These are phyloP conservation scores for Pichia sp. DNA, from an alignment of 1,139 yeast genomes.

Conservation along the genomic window DNA sequence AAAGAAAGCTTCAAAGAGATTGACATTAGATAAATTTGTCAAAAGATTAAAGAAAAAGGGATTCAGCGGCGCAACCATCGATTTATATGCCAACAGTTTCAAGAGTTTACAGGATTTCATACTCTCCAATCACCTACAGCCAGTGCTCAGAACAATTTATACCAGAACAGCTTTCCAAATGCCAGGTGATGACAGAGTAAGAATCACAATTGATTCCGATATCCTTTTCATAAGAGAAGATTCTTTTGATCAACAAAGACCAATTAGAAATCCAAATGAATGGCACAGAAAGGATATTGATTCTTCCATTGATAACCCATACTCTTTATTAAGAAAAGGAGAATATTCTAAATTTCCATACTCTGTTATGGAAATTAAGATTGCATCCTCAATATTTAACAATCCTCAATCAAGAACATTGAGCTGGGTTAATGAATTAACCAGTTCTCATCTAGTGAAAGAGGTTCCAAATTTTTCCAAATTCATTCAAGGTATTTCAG, in stretches of 20 bases:
- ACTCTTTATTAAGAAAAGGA: constrained; percentile 73
- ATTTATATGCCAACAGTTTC: constrained; percentile 51
- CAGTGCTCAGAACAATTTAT: constrained; percentile 80
- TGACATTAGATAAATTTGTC: constrained; percentile 33
- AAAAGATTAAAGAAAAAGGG: constrained; percentile 56
- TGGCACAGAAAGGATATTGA: constrained; percentile 96
- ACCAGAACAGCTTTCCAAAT: constrained; percentile 95
- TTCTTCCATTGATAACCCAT: constrained; percentile 64
- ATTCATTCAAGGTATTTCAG: constrained; percentile 86
- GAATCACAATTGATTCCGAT: constrained; percentile 87
- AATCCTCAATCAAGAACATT: constrained; percentile 43
- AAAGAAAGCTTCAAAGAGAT: constrained; percentile 21
- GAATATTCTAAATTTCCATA: constrained; percentile 86
- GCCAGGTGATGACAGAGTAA: constrained; percentile 91
- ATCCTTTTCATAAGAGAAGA: constrained; percentile 87
- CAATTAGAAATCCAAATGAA: constrained; percentile 78
- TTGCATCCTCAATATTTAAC: constrained; percentile 48
- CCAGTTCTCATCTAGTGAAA: constrained; percentile 76
- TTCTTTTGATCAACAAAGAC: constrained; percentile 74
- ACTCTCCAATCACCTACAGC: constrained; percentile 64
- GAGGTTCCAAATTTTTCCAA: constrained; percentile 90
- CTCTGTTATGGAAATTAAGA: constrained; percentile 85
- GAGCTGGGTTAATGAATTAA: constrained; percentile 85
- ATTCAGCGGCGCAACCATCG: constrained; percentile 46
- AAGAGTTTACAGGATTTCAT: constrained; percentile 62